A percentile compares a stretch with the other conserved stretches of the same genome.
Evolutionary conservation across 768 basidiomycete species (phyloP).

Genomic region (Leccinellum rugosiceps): DNA sequence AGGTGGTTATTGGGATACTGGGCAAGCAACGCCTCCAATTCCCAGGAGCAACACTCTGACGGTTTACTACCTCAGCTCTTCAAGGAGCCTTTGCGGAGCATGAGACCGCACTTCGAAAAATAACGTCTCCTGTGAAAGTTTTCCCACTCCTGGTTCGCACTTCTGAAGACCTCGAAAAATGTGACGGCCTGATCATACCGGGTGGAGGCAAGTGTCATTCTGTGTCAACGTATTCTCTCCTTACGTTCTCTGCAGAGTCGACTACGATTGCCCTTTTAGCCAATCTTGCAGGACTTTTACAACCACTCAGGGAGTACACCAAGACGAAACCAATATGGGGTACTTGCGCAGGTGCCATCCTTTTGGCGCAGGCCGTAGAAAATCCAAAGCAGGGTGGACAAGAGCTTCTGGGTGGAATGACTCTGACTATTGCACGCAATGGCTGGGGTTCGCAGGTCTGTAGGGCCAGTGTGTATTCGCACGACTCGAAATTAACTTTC

Average conservation of each 20-base stretch:
- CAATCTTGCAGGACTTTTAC: constrained; percentile 67
- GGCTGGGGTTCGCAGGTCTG: constrained; percentile 90
- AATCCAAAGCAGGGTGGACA: constrained; percentile 86
- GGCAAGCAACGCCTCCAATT: constrained; percentile 33
- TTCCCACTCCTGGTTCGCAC: constrained; percentile 63
- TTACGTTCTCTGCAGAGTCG: constrained; percentile 54
- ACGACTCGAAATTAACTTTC: neutral
- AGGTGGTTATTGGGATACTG: constrained; percentile 47
- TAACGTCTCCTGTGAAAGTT: constrained; percentile 45
- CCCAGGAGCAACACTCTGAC: neutral
- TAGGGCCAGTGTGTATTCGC: neutral
- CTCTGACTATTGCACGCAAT: constrained; percentile 79
- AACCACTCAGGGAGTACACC: constrained; percentile 77
- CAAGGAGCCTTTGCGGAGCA: constrained; percentile 95
- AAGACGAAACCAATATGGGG: constrained; percentile 83
- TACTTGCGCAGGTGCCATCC: constrained; percentile 93
- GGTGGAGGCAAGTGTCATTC: constrained; percentile 64
- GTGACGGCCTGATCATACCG: constrained; percentile 88
- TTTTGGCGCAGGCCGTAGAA: constrained; percentile 71
- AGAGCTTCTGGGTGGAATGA: constrained; percentile 78
- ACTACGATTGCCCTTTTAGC: constrained; percentile 87
- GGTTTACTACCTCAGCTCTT: constrained; percentile 52
- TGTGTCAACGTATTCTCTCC: neutral
- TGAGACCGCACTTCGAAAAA: constrained; percentile 60
- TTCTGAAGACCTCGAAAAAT: constrained; percentile 65